Percentiles rank a stretch among this genome's conserved stretches.
Conservation (phyloP, 108 stramenopile genomes). For the Nitzschia sp. region DNA sequence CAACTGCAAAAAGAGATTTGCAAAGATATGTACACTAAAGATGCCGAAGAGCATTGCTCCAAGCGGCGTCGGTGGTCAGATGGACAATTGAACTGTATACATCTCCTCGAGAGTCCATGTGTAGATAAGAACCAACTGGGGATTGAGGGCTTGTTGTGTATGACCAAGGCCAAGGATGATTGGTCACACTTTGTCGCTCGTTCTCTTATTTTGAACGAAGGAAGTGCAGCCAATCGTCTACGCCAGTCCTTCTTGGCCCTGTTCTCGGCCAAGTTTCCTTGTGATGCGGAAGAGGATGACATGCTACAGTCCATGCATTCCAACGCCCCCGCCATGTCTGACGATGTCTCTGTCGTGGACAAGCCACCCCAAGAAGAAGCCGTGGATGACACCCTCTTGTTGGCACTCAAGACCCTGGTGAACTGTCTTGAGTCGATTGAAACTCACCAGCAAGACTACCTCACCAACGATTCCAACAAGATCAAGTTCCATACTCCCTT, state of each 20-base stretch:
- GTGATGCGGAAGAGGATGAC: neutral
- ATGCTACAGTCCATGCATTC: neutral
- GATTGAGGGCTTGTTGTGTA: conserved; percentile 6
- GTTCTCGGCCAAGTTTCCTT: conserved; percentile 4
- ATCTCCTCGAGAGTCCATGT: conserved; percentile 8
- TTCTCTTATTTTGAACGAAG: conserved; percentile 10
- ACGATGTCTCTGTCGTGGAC: neutral
- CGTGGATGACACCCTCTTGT: neutral
- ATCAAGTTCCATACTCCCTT: conserved; percentile 2
- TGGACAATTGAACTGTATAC: neutral
- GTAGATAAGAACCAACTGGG: conserved; percentile 12
- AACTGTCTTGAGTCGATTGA: conserved; percentile 7
- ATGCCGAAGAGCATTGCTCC: conserved; percentile 5
- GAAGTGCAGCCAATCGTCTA: neutral
- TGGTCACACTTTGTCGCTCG: conserved; percentile 2
- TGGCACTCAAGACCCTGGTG: conserved; percentile 4
- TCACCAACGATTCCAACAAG: conserved; percentile 10
- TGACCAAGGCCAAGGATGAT: conserved; percentile 6
- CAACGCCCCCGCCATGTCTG: neutral
- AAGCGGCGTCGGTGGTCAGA: neutral
- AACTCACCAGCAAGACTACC: conserved; percentile 6
- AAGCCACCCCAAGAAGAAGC: neutral
- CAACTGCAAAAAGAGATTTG: conserved; percentile 1
- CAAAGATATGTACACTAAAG: neutral
- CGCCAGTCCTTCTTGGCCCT: conserved; percentile 2